These are phyloP conservation scores for Gardenia jasminoides DNA, from an alignment of 257 asterid species.

Conservation along the genomic window DNA sequence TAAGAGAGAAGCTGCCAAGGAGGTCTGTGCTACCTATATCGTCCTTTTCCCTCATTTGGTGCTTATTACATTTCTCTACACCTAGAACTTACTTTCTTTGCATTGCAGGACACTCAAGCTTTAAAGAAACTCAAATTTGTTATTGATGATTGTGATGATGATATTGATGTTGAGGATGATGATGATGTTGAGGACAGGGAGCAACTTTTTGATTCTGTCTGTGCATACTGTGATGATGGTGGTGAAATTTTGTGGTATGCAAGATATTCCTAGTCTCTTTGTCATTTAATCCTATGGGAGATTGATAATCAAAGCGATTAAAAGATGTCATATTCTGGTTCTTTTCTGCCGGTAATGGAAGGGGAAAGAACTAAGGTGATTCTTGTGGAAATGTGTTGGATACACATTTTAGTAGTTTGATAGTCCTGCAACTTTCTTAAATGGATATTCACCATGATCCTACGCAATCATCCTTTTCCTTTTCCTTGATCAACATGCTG, in stretches of 20 bases:
- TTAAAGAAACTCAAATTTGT: conserved; percentile 36
- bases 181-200: conserved; percentile 34
- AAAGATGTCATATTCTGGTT: conserved; percentile 9
- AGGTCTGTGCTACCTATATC: conserved; percentile 35
- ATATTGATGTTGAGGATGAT: conserved; percentile 23
- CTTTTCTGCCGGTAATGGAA: neutral
- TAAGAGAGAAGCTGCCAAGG: conserved; percentile 30
- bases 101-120: conserved; percentile 34
- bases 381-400: neutral
- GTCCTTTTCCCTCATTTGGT: neutral
- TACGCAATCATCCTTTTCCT: neutral
- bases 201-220: conserved; percentile 46
- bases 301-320: neutral
- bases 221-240: conserved; percentile 73
- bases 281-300: conserved; percentile 9
- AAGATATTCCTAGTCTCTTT: conserved; percentile 14
- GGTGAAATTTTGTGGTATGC: conserved; percentile 63
- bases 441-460: neutral
- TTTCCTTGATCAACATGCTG: neutral
- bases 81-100: conserved; percentile 11
- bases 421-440: neutral
- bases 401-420: neutral
- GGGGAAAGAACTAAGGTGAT: neutral
- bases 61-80: neutral
- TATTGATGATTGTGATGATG: conserved; percentile 25